Percentiles rank a stretch among this genome's conserved stretches.
Evolutionary conservation across 139 green algal genomes (phyloP).

Genomic region (Picochlorum sp.): DNA sequence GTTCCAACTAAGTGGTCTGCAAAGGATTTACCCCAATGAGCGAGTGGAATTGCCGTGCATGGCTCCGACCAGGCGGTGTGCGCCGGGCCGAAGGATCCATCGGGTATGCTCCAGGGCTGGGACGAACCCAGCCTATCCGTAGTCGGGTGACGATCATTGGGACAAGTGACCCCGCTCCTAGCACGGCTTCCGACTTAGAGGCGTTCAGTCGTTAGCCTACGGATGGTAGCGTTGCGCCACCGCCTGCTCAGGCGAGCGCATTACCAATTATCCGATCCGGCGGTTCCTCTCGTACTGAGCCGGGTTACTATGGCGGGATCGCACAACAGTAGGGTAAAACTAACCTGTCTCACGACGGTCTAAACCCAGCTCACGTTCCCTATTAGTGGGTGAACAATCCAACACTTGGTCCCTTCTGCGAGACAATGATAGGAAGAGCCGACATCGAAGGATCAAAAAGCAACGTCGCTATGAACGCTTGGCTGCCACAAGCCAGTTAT

Average conservation of each 20-base stretch:
- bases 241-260: conserved; percentile 68
- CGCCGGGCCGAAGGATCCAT: conserved; percentile 31
- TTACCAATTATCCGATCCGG: conserved; percentile 76
- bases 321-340: conserved; percentile 73
- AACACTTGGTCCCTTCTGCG: conserved; percentile 62
- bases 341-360: conserved; percentile 43
- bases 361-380: conserved; percentile 78
- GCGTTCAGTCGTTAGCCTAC: conserved; percentile 77
- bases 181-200: conserved; percentile 71
- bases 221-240: conserved; percentile 77
- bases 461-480: conserved; percentile 28
- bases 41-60: conserved; percentile 58
- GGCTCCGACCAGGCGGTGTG: conserved; percentile 30
- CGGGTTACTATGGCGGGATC: conserved; percentile 75
- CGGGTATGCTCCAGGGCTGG: conserved; percentile 55
- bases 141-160: conserved; percentile 62
- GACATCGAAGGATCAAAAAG: conserved; percentile 34
- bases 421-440: conserved; percentile 37
- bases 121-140: conserved; percentile 55
- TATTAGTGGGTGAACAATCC: conserved; percentile 74
- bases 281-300: conserved; percentile 90
- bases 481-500: conserved; percentile 85
- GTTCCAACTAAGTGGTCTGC: conserved; percentile 77
- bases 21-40: conserved; percentile 74
- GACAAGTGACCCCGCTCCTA: conserved; percentile 54